A percentile compares a stretch with the other conserved stretches of the same genome.
These are phyloP conservation scores for Phytophthora cryptogea DNA, from an alignment of 352 stramenopile species.

Conservation along the genomic window DNA sequence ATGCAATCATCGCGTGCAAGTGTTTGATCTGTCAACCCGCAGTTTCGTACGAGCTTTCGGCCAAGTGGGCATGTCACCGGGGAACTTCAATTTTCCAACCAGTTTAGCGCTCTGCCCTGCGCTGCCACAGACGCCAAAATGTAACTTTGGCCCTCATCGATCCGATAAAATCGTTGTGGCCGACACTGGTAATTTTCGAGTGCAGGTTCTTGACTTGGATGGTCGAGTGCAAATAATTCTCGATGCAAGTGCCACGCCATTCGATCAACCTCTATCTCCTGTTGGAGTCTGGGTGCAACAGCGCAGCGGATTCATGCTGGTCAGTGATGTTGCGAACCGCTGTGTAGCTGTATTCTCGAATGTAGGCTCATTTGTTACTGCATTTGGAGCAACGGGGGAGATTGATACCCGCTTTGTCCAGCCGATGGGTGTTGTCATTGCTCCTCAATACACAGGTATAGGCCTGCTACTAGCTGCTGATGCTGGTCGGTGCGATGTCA, in stretches of 20 bases:
- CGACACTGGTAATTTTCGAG: constrained; percentile 56
- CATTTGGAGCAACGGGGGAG: constrained; percentile 56
- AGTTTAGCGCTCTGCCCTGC: constrained; percentile 47
- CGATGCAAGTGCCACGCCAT: constrained; percentile 42
- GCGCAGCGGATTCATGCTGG: constrained; percentile 53
- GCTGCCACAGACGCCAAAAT: constrained; percentile 39
- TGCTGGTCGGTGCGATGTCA: constrained; percentile 38
- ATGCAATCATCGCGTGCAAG: constrained; percentile 68
- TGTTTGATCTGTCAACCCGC: constrained; percentile 46
- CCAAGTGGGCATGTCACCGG: constrained; percentile 28
- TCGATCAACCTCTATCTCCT: constrained; percentile 48
- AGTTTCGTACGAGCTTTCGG: constrained; percentile 41
- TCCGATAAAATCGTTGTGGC: constrained; percentile 56
- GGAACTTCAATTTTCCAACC: constrained; percentile 56
- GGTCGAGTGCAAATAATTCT: constrained; percentile 38
- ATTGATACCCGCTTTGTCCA: constrained; percentile 47
- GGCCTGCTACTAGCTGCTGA: constrained; percentile 36
- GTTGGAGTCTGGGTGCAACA: constrained; percentile 47
- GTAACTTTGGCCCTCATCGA: constrained; percentile 53
- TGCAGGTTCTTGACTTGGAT: constrained; percentile 55
- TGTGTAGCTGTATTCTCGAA: constrained; percentile 55
- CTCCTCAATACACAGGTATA: background rate
- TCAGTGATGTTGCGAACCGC: constrained; percentile 46
- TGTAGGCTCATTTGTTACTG: constrained; percentile 44
- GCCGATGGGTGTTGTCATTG: constrained; percentile 34